phyloP scores from a whole-genome alignment of 192 early-diverging fungal genomes.

The Cetraspora pellucida region DNA sequence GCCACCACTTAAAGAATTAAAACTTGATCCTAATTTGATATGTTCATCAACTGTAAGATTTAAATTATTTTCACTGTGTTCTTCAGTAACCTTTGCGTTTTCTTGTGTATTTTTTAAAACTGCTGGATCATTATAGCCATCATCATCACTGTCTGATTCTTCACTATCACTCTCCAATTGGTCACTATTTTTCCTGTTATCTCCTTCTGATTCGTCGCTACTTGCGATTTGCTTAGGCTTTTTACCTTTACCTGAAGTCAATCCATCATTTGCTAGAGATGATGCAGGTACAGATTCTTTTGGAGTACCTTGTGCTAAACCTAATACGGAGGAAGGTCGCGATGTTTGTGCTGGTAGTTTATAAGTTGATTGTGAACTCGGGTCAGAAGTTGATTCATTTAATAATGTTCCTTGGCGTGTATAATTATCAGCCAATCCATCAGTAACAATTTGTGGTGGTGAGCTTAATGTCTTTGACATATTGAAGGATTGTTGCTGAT shows the following conservation, averaged over 20 bases:
- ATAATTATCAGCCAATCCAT: slow-evolving; percentile 8
- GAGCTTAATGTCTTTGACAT: not conserved
- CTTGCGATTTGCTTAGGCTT: slow-evolving; percentile 18
- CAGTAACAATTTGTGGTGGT: not conserved
- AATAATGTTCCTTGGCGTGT: slow-evolving; percentile 11
- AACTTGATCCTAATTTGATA: not conserved
- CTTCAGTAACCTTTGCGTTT: not conserved
- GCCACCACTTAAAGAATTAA: not conserved
- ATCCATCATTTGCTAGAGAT: not conserved
- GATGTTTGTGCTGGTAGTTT: not conserved
- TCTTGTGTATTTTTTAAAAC: slow-evolving; percentile 25
- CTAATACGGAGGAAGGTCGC: not conserved
- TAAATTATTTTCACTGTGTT: not conserved
- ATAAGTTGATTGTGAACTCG: not conserved
- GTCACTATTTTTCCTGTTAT: not conserved
- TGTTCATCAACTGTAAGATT: not conserved
- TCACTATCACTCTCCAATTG: not conserved
- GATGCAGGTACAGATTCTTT: not conserved
- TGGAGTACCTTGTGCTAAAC: not conserved
- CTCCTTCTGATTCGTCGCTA: slow-evolving; percentile 17
- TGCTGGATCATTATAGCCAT: slow-evolving; percentile 3
- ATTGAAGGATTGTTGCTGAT: not conserved
- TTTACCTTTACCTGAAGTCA: not conserved
- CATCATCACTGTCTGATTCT: slow-evolving; percentile 1
- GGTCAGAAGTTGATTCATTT: slow-evolving; percentile 13